A percentile compares a stretch with the other conserved stretches of the same genome.
Conservation (phyloP, 257 asterid genomes). For the Solanum lycopersicoides region DNA sequence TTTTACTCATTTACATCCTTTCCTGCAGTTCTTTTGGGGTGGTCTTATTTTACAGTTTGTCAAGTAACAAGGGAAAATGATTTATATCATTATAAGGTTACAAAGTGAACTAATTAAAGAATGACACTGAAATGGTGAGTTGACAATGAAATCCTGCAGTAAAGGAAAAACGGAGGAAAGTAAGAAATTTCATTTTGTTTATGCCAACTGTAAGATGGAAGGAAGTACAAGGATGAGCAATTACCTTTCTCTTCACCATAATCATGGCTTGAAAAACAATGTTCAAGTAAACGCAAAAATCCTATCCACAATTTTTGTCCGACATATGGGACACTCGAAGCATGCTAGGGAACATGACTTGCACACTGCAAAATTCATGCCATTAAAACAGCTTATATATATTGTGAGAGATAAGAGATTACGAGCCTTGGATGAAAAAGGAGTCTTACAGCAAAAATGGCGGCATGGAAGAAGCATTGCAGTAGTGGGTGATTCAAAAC, state of each 20-base stretch:
- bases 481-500: conserved; percentile 88
- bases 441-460: conserved; percentile 84
- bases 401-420: neutral
- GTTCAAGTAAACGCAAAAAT: conserved; percentile 79
- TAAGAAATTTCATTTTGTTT: neutral
- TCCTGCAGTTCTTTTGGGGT: neutral
- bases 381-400: neutral
- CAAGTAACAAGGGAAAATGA: neutral
- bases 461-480: conserved; percentile 99
- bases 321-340: conserved; percentile 83
- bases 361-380: conserved; percentile 44
- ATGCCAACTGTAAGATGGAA: neutral
- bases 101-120: conserved; percentile 2
- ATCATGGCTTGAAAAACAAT: conserved; percentile 1
- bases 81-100: neutral
- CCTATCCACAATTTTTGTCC: conserved; percentile 71
- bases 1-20: neutral
- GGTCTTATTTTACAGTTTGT: neutral
- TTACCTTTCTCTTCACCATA: neutral
- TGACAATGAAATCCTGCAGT: neutral
- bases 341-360: conserved; percentile 81
- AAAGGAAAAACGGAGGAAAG: neutral
- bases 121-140: neutral
- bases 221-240: neutral
- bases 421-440: neutral